Evolutionary conservation across 192 early-diverging fungal species (phyloP).

Genomic region (Spinellus fusiger): DNA sequence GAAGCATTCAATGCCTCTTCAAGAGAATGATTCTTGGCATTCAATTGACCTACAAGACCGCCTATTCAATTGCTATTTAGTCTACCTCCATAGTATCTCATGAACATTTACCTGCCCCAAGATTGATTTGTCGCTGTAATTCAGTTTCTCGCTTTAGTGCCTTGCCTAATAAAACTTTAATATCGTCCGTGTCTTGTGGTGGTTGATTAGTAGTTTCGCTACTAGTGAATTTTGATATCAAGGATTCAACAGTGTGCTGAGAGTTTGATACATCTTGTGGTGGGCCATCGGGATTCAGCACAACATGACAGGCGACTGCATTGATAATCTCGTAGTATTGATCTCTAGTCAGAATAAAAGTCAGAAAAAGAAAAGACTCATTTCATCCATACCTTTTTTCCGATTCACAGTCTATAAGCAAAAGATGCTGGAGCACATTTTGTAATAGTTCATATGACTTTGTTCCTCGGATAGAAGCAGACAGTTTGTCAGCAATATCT

Average conservation of each 20-base stretch:
- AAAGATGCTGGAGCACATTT: conserved; percentile 64
- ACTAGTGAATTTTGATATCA: conserved; percentile 61
- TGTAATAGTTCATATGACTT: conserved; percentile 59
- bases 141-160: conserved; percentile 32
- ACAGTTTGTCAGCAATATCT: conserved; percentile 59
- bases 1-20: conserved; percentile 24
- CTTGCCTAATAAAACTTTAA: conserved; percentile 51
- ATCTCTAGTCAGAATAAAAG: background rate
- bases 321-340: conserved; percentile 67
- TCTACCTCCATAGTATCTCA: no score
- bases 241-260: conserved; percentile 55
- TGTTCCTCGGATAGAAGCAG: conserved; percentile 58
- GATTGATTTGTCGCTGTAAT: conserved; percentile 11
- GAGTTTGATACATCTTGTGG: conserved; percentile 49
- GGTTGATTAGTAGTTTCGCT: no score
- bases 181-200: conserved; percentile 56
- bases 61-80: no score
- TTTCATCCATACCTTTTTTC: conserved; percentile 15
- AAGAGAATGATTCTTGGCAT: conserved; percentile 20
- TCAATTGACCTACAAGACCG: conserved; percentile 19
- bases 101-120: conserved; percentile 15
- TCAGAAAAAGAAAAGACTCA: background rate
- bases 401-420: conserved; percentile 45
- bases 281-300: conserved; percentile 47
- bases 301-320: conserved; percentile 61